Conservation (phyloP, 2,329 filamentous ascomycete genomes). For the Grosmannia clavigera region DNA sequence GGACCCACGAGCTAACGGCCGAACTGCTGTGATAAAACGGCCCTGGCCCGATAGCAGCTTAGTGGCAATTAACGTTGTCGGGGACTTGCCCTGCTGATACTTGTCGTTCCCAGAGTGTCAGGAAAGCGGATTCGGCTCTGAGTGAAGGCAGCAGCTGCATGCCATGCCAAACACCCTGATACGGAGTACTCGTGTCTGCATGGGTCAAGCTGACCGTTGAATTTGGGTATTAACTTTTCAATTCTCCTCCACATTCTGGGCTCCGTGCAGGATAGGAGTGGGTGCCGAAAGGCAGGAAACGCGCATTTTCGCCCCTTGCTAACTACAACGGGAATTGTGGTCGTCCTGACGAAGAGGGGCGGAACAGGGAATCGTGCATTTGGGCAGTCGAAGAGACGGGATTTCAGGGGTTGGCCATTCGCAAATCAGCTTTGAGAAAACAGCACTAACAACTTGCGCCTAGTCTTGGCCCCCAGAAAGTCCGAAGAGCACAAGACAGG, state of each 20-base stretch:
- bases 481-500: background rate
- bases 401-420: background rate
- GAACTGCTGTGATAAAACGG: too few species aligned
- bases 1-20: background rate
- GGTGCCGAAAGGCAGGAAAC: background rate
- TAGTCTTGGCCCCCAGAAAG: background rate
- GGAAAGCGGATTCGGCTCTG: too few species aligned
- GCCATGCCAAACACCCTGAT: too few species aligned
- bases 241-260: background rate
- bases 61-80: background rate
- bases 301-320: background rate
- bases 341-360: background rate
- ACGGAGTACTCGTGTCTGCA: too few species aligned
- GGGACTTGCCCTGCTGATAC: background rate
- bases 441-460: background rate
- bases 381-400: background rate
- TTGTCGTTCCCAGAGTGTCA: background rate
- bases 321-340: constrained; percentile 1
- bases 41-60: background rate
- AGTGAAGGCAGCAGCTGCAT: too few species aligned
- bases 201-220: too few species aligned
- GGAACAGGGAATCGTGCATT: background rate
- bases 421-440: constrained; percentile 1
- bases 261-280: background rate
- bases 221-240: too few species aligned